Percentiles rank a stretch among this genome's conserved stretches.
These are phyloP conservation scores for Aspergillus sp. DNA, from an alignment of 2,329 filamentous ascomycete genomes.

Conservation along the genomic window DNA sequence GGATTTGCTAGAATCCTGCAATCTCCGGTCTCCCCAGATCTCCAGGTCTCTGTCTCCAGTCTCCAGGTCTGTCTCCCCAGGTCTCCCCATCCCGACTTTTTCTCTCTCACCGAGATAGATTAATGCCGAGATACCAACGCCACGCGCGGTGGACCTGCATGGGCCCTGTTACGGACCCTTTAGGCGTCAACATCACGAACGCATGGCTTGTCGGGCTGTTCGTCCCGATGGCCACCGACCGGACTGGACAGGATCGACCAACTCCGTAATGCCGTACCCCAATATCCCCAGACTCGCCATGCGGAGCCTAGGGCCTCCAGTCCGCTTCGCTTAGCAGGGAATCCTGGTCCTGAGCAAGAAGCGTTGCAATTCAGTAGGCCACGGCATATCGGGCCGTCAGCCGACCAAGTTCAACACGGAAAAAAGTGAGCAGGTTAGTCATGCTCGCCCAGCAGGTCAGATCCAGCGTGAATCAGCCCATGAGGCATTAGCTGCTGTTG, in stretches of 20 bases:
- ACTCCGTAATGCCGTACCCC: not conserved
- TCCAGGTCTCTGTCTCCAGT: too few relatives aligned
- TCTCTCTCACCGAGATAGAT: too few relatives aligned
- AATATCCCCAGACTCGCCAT: not conserved
- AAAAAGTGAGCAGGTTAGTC: not conserved
- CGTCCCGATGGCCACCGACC: not conserved
- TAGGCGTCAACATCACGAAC: not conserved
- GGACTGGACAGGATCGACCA: not conserved
- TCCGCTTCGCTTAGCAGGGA: not conserved
- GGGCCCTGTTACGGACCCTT: too few relatives aligned
- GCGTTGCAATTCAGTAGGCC: not conserved
- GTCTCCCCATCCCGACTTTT: too few relatives aligned
- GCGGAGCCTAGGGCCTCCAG: not conserved
- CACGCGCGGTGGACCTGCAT: too few relatives aligned
- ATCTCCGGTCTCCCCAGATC: too few relatives aligned
- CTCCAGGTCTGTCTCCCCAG: too few relatives aligned
- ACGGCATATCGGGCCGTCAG: not conserved
- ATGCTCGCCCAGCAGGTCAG: not conserved
- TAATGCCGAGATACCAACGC: too few relatives aligned
- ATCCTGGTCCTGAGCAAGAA: not conserved
- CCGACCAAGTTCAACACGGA: not conserved
- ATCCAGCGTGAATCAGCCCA: not conserved
- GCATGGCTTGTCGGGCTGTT: not conserved
- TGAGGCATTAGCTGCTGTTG: not conserved
- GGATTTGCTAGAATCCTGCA: too few relatives aligned